Evolutionary conservation across 495 filamentous ascomycete species (phyloP), one percentile per base, ranked within the genome.

Genomic region (Neurospora pannonica): DNA sequence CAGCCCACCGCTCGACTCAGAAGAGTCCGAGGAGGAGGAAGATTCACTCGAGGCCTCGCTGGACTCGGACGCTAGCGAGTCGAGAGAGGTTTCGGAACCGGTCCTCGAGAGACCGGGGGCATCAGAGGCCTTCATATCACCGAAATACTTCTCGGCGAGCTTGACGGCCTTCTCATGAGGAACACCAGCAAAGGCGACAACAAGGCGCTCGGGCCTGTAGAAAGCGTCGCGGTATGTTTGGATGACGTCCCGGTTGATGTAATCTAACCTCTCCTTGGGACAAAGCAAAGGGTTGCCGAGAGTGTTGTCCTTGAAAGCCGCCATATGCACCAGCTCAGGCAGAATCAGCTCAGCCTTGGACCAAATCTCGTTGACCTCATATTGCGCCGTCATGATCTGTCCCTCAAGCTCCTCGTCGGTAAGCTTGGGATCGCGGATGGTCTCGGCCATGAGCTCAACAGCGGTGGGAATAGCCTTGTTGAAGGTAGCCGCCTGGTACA

Each of bases 401-500:
- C 93, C 88, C 39, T 86, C 79, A 1, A 99, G 92, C 80, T 99
- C 96, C 67, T 94, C 90, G 46, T 97, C 92, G n/a, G 92, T 96
- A 73, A 98, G 92, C 40, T 90, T 83, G 11, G 96, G 94, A 75
- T 97, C 91, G 70, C 93, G 91, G 54, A 99, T 95, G 11, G 96
- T 99, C 77, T 99, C 96, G 38, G 96, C 97, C 37, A 99, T 87
- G 36, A 99, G 85, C 11, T 87, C 97, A 11, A 96, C 87, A 36
- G 96, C 93, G 19, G 89, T 89, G 17, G 93, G 91, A 34, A 98
- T 93, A 5, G 95, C 90, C 13, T 92, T 92, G 84, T 99, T 99
- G 89, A 99, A 99, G 72, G 94, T 98, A 42, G 96, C 97, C 6
- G 94, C 92, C 82, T 98, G 97, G 84, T 99, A 99, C 96, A 99